Evolutionary conservation across 2,329 filamentous ascomycete genomes (phyloP), one percentile per base, ranked within the genome.

Genomic region (Emmonsiellopsis sp.): DNA sequence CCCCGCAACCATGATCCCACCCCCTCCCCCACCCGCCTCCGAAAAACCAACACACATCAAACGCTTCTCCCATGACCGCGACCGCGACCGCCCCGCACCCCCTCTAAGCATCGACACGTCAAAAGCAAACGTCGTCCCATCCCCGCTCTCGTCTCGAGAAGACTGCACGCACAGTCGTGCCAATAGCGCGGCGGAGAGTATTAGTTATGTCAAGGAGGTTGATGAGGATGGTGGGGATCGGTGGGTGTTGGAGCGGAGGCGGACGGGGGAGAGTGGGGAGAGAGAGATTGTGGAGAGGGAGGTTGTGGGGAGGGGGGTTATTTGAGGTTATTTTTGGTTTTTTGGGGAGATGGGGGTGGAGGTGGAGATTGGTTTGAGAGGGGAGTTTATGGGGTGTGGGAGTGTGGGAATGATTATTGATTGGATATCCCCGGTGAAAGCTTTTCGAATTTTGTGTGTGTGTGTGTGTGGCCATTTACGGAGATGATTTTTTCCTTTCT

Each of bases 191-290:
- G 61, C 65, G 3, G 67, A 68, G 38, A 70, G 68, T 52, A 63
- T 70, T 32, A 69, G 67, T 57, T 70, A 70, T 54, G 58, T 61
- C 13, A 61, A 61, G 52, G 57, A 62, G 40, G 59, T 51, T n/a
- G 62, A 65, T 37, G 58, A 61, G 30, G 63, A 66, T 26, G 63
- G 64, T 31, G 59, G 58, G n/a, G 64, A 66, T 9, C 61, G 65
- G 32, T 71, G 68, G 67, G 62, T 70, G 4, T 51, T 69, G 10
- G 68, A 71, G 57, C 66, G 65, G 51, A 60, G 66, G 46, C 57
- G 67, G 11, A 65, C 64, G 13, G 61, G 62, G 31, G 67, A 67
- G 54, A 62, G 61, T 42, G 67, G 67, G 30, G 65, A 65, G 55
- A 54, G 61, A 34, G 67, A 70, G 60, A 53, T 70, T 13, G 57